Evolutionary conservation across 1,284 basidiomycete species (phyloP), one percentile per base, ranked within the genome.

Genomic region (Puccinia hordei): DNA sequence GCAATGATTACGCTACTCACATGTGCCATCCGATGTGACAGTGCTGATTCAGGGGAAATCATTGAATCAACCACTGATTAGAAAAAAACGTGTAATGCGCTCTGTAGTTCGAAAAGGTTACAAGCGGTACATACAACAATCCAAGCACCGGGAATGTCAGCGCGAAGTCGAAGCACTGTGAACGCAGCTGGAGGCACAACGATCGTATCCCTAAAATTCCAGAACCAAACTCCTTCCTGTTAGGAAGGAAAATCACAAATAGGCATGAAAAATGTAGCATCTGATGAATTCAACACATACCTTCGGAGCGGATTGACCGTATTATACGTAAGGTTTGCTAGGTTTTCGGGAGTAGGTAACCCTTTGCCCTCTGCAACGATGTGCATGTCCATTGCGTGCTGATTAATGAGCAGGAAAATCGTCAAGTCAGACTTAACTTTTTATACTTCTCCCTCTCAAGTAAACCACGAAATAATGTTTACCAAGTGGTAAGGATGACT

Each of bases 131-230:
- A 19, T 30, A 80, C 78, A 27, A 80, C 53, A 22, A 73, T 80
- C 78, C 78, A 80, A 73, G 69, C 57, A 15, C 78, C 78, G n/a
- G 78, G 78, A 38, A 80, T 80, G 65, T 80, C 78, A 51, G 78
- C 33, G 19, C 10, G 44, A 15, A 80, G 38, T 49, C 78, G 55
- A 33, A 80, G 41, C 19, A 80, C 71, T 4, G 33, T 17, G 49
- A 63, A 80, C 4, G 78, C 65, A 53, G 69, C 69, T 19, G 78
- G 57, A 15, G 53, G 65, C 19, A 80, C 49, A 65, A 80, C 78
- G 19, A 80, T 30, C 8, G 78, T 80, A 73, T 80, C 78, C 35
- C 78, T 80, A 59, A 17, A 15, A 22, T 63, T 15, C 15, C 4
- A 30, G 13, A 49, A 49, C 9, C 55, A 51, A 27, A 24, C 5